These are phyloP conservation scores for Bjerkandera adusta DNA, from an alignment of 1,284 basidiomycete genomes.

Conservation along the genomic window DNA sequence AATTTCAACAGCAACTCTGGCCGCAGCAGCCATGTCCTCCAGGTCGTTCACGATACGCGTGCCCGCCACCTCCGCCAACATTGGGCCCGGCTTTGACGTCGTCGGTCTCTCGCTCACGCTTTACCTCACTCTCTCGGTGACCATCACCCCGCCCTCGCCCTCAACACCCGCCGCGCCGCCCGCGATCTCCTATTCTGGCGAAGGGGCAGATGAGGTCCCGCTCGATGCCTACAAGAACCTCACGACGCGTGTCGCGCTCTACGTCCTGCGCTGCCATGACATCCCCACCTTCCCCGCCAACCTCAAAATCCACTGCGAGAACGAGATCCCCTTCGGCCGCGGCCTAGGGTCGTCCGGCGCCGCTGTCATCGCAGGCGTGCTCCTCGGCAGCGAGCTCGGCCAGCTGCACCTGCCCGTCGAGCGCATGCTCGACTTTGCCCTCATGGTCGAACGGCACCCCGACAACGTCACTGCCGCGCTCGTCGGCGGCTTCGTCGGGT, in stretches of 20 bases:
- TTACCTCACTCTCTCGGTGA: slow-evolving; percentile 78
- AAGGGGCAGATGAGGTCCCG: slow-evolving; percentile 90
- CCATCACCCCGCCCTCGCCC: slow-evolving; percentile 33
- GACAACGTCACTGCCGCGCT: slow-evolving; percentile 99
- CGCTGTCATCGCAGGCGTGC: slow-evolving; percentile 94
- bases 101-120: slow-evolving; percentile 95
- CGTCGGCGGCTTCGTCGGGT: slow-evolving; percentile 97
- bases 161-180: slow-evolving; percentile 47
- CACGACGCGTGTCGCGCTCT: slow-evolving; percentile 96
- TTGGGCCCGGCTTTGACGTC: slow-evolving; percentile 98
- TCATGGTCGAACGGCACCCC: slow-evolving; percentile 99
- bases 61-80: slow-evolving; percentile 97
- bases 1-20: not conserved
- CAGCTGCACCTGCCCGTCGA: slow-evolving; percentile 65
- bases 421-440: slow-evolving; percentile 90
- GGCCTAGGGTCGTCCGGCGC: slow-evolving; percentile 97
- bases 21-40: slow-evolving; percentile 15
- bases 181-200: slow-evolving; percentile 78
- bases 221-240: slow-evolving; percentile 97
- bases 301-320: slow-evolving; percentile 76
- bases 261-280: slow-evolving; percentile 88
- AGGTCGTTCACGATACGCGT: slow-evolving; percentile 70
- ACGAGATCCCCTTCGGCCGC: slow-evolving; percentile 97
- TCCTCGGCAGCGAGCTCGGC: slow-evolving; percentile 86
- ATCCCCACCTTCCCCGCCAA: slow-evolving; percentile 76